Conservation (phyloP, 2,329 filamentous ascomycete species). For the Paracamarosporium sp. region DNA sequence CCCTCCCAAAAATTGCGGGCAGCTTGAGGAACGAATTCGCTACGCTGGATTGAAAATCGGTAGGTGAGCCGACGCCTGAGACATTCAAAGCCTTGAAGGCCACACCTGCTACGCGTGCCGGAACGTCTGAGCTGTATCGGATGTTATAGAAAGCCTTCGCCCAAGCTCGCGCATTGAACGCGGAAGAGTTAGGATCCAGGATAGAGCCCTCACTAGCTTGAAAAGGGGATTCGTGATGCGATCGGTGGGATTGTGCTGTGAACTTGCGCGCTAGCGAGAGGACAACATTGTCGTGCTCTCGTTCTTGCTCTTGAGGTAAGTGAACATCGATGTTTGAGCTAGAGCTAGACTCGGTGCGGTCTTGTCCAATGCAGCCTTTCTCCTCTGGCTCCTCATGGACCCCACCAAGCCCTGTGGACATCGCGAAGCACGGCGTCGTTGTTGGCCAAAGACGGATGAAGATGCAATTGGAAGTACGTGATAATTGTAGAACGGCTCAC, state of each 20-base stretch:
- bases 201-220: conserved; percentile 43
- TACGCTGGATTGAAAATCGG: conserved; percentile 73
- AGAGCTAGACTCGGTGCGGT: conserved; percentile 14
- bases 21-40: conserved; percentile 66
- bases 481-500: too few relatives aligned
- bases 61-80: conserved; percentile 68
- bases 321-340: conserved; percentile 11
- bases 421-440: not conserved
- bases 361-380: conserved; percentile 1
- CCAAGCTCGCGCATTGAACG: conserved; percentile 53
- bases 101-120: conserved; percentile 64
- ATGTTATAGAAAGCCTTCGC: conserved; percentile 55
- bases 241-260: conserved; percentile 45
- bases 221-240: conserved; percentile 40
- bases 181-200: conserved; percentile 50
- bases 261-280: conserved; percentile 47
- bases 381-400: not conserved
- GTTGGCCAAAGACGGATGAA: not conserved
- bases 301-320: conserved; percentile 7
- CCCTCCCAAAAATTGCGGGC: conserved; percentile 57
- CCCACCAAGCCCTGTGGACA: not conserved
- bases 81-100: conserved; percentile 70
- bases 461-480: too few relatives aligned
- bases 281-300: conserved; percentile 22
- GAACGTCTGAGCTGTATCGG: conserved; percentile 55